Base-by-base conservation (phyloP, 768 basidiomycete genomes). In the Boletus vermiculosoides region DNA sequence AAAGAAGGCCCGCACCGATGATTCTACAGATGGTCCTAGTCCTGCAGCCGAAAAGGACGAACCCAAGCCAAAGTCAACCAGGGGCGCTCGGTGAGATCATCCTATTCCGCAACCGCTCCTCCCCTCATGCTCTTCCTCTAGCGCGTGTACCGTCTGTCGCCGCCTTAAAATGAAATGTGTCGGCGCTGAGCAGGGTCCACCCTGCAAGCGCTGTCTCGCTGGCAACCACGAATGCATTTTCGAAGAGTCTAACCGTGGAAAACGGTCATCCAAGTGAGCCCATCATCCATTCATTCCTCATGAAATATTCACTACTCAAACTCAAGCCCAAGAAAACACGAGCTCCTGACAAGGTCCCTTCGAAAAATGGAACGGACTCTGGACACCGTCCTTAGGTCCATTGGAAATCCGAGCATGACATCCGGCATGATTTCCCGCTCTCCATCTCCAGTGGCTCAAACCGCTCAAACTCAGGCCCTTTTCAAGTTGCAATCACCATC, bases 171-270 rank as follows among this genome's bases (percentile, higher is more conserved):
- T 92, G 93, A 94, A 92, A 67, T 94, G 92, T 56, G 89, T 92
- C 9, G 90, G 90, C 34, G 92, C 90, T 3, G 94, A 94, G 71
- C 83, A 93, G 40, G 94, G 93, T 0, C 90, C 90, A 0, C 92
- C 94, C 0, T 97, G 94, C 77, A 95, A 94, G 66, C 87, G 94
- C 22, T 97, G 94, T 65, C 73, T 76, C 45, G 66, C 84, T 0
- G 87, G 90, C 20, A 83, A 83, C 62, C 90, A 95, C 66, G 92
- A 96, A 63, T 99, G 97, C 67, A 83, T 97, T 44, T 98, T 99
- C 61, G 94, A 98, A 75, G 96, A 98, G 71, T 93, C 90, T 2
- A 95, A 98, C 70, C 83, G 97, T 47, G 97, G 97, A 41, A 96
- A 95, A 71, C 85, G 92, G 12, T 84, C 89, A 22, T 82, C 88